phyloP scores from a whole-genome alignment of 2,329 filamentous ascomycete genomes.

The Cytospora chrysosperma region DNA sequence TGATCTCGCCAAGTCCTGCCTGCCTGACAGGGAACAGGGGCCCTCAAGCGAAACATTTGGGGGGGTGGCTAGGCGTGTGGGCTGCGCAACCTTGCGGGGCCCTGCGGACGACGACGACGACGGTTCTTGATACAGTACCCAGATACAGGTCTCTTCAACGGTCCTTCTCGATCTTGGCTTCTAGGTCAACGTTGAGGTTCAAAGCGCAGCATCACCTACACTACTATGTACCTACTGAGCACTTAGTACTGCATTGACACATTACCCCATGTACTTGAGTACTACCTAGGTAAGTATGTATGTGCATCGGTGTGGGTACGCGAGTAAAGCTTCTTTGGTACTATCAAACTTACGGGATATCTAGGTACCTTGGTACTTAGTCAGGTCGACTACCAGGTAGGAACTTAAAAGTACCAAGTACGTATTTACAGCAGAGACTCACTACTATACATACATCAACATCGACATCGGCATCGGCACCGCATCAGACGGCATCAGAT shows the following conservation, averaged over 20 bases:
- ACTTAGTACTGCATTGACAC: too few species aligned
- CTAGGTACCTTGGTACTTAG: not conserved
- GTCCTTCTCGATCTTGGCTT: not conserved
- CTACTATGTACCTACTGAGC: too few species aligned
- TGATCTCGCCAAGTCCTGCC: not conserved
- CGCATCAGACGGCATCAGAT: not conserved
- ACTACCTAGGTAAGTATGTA: too few species aligned
- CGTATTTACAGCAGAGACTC: too few species aligned
- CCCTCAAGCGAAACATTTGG: not conserved
- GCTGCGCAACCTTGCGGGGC: not conserved
- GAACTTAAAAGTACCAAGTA: too few species aligned
- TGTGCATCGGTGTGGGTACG: too few species aligned
- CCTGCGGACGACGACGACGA: too few species aligned
- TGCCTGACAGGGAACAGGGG: not conserved
- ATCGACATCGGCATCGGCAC: not conserved
- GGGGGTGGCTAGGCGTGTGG: not conserved
- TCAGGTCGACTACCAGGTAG: too few species aligned
- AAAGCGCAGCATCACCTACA: not conserved
- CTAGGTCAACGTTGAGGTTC: not conserved
- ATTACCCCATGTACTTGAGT: not conserved
- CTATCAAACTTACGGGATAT: not conserved
- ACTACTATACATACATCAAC: too few species aligned
- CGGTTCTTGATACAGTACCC: too few species aligned
- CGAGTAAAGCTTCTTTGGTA: too few species aligned
- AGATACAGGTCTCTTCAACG: not conserved